Evolutionary conservation across 441 rosid genomes (phyloP), one percentile per base, ranked within the genome.

Genomic region (Gossypium davidsonii): DNA sequence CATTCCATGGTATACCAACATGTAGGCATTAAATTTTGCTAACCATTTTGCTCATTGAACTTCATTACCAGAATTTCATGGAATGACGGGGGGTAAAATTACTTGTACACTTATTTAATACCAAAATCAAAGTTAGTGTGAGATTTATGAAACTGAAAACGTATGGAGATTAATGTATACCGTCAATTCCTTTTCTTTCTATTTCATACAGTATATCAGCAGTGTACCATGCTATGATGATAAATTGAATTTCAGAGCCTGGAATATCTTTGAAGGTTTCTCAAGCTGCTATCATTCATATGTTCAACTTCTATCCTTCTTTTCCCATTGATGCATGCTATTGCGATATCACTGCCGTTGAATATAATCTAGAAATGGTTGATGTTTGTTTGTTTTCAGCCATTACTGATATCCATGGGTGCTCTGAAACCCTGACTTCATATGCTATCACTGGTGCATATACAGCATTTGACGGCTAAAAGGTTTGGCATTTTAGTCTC

Each of bases 11-110:
- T 73, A 71, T 37, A 80, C 70, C 37, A 58, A 67, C 10, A 39
- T 63, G 70, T 71, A 72, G 34, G 74, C 67, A 4, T 55, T 53
- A 42, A 49, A 37, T 12, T 79, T 61, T 68, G 71, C 79, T 74
- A 74, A 75, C 76, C 70, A 51, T 57, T 71, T 66, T 59, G 8
- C 51, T 52, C 9, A 5, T 61, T 37, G n/a, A 34, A 68, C 66
- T 4, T 71, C 6, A 18, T 23, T 23, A 51, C 56, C 61, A 55
- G 65, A 73, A 57, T 26, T 56, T 57, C 51, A 67, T 21, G 56
- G 75, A 71, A 63, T 59, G 69, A 65, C 51, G 21, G 42, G 57
- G 31, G 71, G 73, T 52, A 61, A 67, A 72, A 52, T 34, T 57
- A 51, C 73, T 28, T 44, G 51, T 34, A 49, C 53, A 20, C 72